phyloP scores from a whole-genome alignment of 305 asterid species.

The Solanum hybrid region DNA sequence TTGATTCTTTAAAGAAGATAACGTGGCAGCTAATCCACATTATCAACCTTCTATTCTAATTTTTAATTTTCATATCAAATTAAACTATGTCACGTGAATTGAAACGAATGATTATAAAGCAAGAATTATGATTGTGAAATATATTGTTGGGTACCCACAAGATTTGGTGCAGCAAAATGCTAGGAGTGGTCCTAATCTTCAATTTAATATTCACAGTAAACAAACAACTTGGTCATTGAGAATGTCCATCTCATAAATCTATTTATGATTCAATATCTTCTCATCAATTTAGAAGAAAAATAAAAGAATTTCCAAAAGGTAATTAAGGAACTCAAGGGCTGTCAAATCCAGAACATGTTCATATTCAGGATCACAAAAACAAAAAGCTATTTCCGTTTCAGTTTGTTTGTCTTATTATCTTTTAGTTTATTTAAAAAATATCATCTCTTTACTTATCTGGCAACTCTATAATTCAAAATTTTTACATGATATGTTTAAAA shows the following conservation, averaged over 20 bases:
- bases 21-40: neutral
- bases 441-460: too few relatives aligned
- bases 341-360: neutral
- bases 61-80: neutral
- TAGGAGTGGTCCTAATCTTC: neutral
- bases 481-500: neutral
- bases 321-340: neutral
- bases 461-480: too few relatives aligned
- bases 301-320: neutral
- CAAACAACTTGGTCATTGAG: neutral
- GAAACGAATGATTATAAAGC: neutral
- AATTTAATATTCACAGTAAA: neutral
- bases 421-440: too few relatives aligned
- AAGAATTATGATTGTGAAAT: neutral
- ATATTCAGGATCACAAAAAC: neutral
- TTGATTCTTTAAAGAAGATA: neutral
- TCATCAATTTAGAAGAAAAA: neutral
- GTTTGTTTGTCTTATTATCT: neutral
- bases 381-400: fast-evolving
- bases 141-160: neutral
- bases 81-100: neutral
- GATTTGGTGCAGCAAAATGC: neutral
- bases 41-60: neutral
- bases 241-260: neutral
- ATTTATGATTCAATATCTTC: neutral